Evolutionary conservation across 257 asterid species (phyloP), one percentile per base, ranked within the genome.

Genomic region (Rehmannia glutinosa): DNA sequence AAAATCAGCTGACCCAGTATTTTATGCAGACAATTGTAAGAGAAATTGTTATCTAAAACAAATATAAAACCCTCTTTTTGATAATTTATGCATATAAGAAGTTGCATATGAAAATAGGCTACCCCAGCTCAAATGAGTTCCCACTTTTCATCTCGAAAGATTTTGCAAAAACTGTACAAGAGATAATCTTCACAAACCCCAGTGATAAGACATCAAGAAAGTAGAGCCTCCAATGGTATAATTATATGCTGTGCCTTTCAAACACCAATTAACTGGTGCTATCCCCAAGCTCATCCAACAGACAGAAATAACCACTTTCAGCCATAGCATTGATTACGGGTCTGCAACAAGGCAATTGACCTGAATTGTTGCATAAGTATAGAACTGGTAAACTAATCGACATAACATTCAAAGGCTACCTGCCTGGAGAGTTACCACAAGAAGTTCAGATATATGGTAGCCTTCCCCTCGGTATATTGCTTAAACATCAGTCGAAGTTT

Each of bases 111-210:
- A n/a, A n/a, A n/a, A n/a, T n/a, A n/a, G n/a, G n/a, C n/a, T n/a
- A n/a, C n/a, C n/a, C n/a, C n/a, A n/a, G n/a, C n/a, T n/a, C n/a
- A n/a, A n/a, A n/a, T 39, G 42, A 49, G 46, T 12, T 16, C 35
- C 49, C n/a, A 52, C 5, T 51, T 51, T 61, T 41, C 69, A 70
- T 25, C n/a, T 19, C 32, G n/a, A 45, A 45, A 69, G 58, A 25
- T 45, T 42, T 45, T 10, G 33, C 28, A 32, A 24, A 46, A 42
- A 21, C 16, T 52, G 28, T 63, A 46, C 58, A 13, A 17, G 15
- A 30, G 4, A 52, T 5, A 25, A 70, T 35, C 25, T 32, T 35
- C 28, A 23, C 56, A 43, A 49, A 69, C 42, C 30, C 53, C 53
- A 46, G 43, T n/a, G n/a, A n/a, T n/a, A n/a, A n/a, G n/a, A n/a